These are phyloP conservation scores for Coniochaeta prunicola DNA, from an alignment of 2,329 filamentous ascomycete genomes.

Conservation along the genomic window DNA sequence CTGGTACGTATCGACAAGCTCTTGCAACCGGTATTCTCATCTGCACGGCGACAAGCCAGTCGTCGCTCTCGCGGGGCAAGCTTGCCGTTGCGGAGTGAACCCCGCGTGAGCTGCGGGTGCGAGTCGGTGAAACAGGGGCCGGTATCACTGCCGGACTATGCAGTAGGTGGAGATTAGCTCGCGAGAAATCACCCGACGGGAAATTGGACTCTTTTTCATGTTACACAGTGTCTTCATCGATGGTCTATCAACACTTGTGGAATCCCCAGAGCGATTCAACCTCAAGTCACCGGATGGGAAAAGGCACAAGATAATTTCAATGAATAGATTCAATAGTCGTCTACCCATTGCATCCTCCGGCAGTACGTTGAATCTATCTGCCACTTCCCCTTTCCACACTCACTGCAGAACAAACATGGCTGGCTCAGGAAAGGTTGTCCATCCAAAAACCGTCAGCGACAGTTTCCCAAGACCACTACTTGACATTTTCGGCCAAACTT, in stretches of 20 bases:
- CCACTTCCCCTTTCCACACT: conserved; percentile 4
- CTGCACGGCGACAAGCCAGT: not conserved
- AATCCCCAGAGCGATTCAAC: too few relatives aligned
- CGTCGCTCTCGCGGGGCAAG: not conserved
- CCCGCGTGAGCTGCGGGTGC: too few relatives aligned
- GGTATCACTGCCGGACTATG: not conserved
- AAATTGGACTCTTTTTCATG: not conserved
- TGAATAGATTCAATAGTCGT: conserved; percentile 47
- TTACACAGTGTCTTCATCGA: too few relatives aligned
- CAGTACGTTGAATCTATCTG: conserved; percentile 16
- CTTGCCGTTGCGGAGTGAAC: conserved; percentile 1
- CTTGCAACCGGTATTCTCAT: not conserved
- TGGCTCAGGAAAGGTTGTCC: conserved; percentile 17
- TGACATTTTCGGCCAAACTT: not conserved
- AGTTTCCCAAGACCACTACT: conserved; percentile 1
- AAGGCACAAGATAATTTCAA: conserved; percentile 10
- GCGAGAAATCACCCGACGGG: not conserved
- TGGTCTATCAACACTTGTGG: too few relatives aligned
- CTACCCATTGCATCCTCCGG: conserved; percentile 29
- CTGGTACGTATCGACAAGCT: not conserved
- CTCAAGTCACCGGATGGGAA: not conserved
- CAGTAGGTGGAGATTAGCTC: not conserved
- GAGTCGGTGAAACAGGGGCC: not conserved
- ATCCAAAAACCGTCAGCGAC: not conserved
- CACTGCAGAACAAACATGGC: conserved; percentile 18